Base-by-base conservation (phyloP, 83 land plant genomes). In the Picea engelmannii region DNA sequence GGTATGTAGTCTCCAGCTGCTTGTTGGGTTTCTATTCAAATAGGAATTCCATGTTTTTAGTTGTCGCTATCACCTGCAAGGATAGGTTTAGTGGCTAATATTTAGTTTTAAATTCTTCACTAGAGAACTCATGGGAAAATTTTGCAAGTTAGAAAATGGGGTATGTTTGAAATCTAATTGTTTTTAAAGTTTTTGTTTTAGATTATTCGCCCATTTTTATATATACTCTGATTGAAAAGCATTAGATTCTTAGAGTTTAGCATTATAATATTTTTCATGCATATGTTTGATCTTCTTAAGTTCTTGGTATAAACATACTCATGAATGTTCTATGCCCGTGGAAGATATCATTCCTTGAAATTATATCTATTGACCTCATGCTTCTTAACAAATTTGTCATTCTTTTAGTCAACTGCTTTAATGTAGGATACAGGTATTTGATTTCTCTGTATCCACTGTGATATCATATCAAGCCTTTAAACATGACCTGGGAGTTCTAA, bases 1-100 rank as follows among this genome's bases (percentile, higher is more conserved):
- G 91, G 95, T 93, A 84, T 66, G 83, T 15, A 16, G 27, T 44
- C 40, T 73, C 55, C 4, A 44, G 76, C 5, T 16, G 23, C 47
- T 44, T 71, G 52, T 71, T 73, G 58, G 10, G 7, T 73, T 73
- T 73, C 25, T 20, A 73, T 47, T 21, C 2, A 73, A 73, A 73
- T 40, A 7, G 18, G 21, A 44, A 35, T 47, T 40, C 4, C 38
- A 13, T 68, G 15, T 17, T 66, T 66, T 25, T 27, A 66, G 38
- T 17, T 38, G 74, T 73, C 58, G n/a, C 11, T 73, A n/a, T 15
- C 76, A 73, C 4, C 49, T 73, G 7, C 76, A 73, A 73, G 55
- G 76, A 52, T n/a, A 73, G 21, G 5, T 20, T 73, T 73, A 44
- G 42, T 70, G 55, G 52, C 58, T 73, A 73, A 52, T 20, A 38